Conservation (phyloP, 2,329 filamentous ascomycete species). For the Teratosphaeria gauchensis region DNA sequence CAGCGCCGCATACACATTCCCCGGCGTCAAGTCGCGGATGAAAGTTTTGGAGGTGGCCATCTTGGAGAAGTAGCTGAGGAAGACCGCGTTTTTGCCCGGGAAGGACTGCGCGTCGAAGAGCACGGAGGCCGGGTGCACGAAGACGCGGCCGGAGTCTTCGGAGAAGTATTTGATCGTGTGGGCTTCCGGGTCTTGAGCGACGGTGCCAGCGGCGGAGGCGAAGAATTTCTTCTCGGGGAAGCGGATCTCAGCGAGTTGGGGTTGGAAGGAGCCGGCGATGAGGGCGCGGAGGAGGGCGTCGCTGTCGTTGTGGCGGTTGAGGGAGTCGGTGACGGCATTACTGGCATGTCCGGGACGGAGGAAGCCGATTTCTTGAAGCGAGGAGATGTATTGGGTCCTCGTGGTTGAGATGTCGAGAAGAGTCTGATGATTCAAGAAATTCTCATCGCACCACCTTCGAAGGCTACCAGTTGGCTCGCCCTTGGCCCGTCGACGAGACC, state of each 20-base stretch:
- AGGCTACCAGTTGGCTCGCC: slow-evolving; percentile 50
- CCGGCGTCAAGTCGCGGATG: slow-evolving; percentile 81
- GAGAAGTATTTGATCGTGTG: slow-evolving; percentile 88
- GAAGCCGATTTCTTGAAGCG: slow-evolving; percentile 79
- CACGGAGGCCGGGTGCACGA: slow-evolving; percentile 82
- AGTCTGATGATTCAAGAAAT: slow-evolving; percentile 75
- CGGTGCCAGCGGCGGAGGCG: slow-evolving; percentile 73
- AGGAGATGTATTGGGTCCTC: slow-evolving; percentile 72
- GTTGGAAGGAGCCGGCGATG: slow-evolving; percentile 46
- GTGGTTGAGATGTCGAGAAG: slow-evolving; percentile 84
- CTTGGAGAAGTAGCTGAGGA: slow-evolving; percentile 83
- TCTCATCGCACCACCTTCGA: slow-evolving; percentile 70
- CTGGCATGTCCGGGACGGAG: slow-evolving; percentile 32
- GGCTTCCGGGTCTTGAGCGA: slow-evolving; percentile 88
- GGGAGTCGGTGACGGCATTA: slow-evolving; percentile 14
- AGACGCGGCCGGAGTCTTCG: slow-evolving; percentile 72
- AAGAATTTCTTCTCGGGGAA: slow-evolving; percentile 96
- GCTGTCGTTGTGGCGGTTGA: slow-evolving; percentile 42
- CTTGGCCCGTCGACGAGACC: slow-evolving; percentile 58
- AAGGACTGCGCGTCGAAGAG: slow-evolving; percentile 77
- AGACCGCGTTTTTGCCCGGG: slow-evolving; percentile 61
- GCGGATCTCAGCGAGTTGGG: slow-evolving; percentile 83
- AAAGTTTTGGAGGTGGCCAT: slow-evolving; percentile 90
- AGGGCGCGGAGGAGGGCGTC: slow-evolving; percentile 39
- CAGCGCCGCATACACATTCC: slow-evolving; percentile 80